phyloP scores from a whole-genome alignment of 2,329 filamentous ascomycete species.

The Xylaria sp. region DNA sequence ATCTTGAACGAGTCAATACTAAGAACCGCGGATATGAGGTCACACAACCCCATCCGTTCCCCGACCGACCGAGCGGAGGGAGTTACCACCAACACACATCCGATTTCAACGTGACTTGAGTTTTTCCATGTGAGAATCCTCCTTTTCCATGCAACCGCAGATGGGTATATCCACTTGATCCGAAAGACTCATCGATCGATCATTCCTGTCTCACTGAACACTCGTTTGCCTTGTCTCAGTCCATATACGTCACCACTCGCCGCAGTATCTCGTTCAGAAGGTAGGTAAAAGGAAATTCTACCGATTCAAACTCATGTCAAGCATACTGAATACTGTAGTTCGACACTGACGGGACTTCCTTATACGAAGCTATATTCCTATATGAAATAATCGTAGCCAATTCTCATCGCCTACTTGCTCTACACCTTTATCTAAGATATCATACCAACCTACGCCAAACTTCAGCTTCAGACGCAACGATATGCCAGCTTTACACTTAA shows the following conservation, averaged over 20 bases:
- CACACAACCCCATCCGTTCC: conserved; percentile 24
- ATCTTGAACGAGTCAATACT: conserved; percentile 9
- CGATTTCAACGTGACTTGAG: not conserved
- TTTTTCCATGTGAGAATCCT: not conserved
- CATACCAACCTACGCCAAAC: not conserved
- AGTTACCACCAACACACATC: conserved; percentile 4
- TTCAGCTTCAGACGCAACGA: not conserved
- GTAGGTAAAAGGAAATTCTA: not conserved
- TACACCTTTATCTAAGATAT: not conserved
- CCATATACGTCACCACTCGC: not conserved
- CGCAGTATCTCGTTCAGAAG: not conserved
- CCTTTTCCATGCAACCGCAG: not conserved
- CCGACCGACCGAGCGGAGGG: conserved; percentile 14
- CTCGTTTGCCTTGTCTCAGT: not conserved
- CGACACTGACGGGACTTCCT: not conserved
- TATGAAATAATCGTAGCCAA: not conserved
- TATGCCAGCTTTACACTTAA: not conserved
- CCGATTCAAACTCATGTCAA: not conserved
- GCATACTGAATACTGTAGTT: not conserved
- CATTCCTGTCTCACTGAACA: not conserved
- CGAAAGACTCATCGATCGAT: not conserved
- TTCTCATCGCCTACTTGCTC: not conserved
- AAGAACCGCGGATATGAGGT: conserved; percentile 23
- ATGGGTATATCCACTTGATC: not conserved
- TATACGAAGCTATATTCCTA: not conserved